A percentile compares a stretch with the other conserved stretches of the same genome.
Conservation (phyloP, 2,329 filamentous ascomycete species). For the Salinomyces thailandicus region DNA sequence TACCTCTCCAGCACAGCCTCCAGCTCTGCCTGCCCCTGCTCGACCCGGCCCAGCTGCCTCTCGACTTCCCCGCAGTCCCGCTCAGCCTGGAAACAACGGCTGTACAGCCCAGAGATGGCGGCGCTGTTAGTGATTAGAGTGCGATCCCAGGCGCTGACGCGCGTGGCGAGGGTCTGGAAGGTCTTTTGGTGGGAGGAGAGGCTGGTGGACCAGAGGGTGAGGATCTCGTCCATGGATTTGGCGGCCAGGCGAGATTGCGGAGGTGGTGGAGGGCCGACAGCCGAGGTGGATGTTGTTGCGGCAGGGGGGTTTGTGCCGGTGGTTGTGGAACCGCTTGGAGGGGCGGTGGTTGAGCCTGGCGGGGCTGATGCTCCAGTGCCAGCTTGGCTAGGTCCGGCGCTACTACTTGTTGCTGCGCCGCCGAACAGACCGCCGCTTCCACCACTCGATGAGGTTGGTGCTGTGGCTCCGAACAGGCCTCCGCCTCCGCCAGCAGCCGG, state of each 20-base stretch:
- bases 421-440: background rate
- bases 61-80: slow-evolving; percentile 89
- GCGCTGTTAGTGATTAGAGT: slow-evolving; percentile 87
- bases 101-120: slow-evolving; percentile 88
- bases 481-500: slow-evolving; percentile 1
- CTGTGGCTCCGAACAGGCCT: slow-evolving; percentile 3
- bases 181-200: slow-evolving; percentile 94
- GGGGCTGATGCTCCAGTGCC: background rate
- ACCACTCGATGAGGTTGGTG: background rate
- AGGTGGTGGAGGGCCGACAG: slow-evolving; percentile 57
- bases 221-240: slow-evolving; percentile 98
- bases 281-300: background rate
- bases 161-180: slow-evolving; percentile 80
- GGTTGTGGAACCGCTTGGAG: slow-evolving; percentile 1
- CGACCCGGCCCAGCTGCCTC: slow-evolving; percentile 76
- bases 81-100: slow-evolving; percentile 87
- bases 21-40: slow-evolving; percentile 86
- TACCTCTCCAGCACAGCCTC: slow-evolving; percentile 82
- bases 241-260: slow-evolving; percentile 82
- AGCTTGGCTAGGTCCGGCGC: background rate
- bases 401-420: background rate
- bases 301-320: background rate
- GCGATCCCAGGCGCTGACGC: slow-evolving; percentile 84
- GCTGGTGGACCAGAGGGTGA: slow-evolving; percentile 92
- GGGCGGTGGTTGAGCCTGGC: slow-evolving; percentile 1